Evolutionary conservation across 371 early-diverging fungal species (phyloP).

Genomic region (Basidiobolus meristosporus): DNA sequence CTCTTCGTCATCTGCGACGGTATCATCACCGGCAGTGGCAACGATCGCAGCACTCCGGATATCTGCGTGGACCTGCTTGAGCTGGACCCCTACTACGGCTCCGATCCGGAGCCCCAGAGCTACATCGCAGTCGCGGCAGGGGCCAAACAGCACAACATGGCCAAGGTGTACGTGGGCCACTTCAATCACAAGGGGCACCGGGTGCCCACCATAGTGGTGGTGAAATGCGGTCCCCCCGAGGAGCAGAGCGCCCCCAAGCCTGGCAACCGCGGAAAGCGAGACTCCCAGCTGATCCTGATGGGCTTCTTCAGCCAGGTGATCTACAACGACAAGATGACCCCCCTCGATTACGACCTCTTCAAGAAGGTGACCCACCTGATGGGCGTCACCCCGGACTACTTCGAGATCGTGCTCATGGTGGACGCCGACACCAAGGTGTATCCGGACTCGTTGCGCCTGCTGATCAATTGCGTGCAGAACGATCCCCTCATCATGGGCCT

Average conservation of each 20-base stretch:
- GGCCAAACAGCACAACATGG: constrained; percentile 63
- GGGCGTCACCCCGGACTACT: constrained; percentile 60
- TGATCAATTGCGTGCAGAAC: constrained; percentile 58
- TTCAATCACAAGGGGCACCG: constrained; percentile 31
- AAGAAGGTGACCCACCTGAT: constrained; percentile 48
- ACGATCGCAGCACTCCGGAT: constrained; percentile 59
- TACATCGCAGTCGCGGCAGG: constrained; percentile 82
- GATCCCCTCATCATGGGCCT: constrained; percentile 68
- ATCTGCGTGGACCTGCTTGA: constrained; percentile 42
- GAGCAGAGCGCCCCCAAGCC: constrained; percentile 54
- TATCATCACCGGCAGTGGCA: constrained; percentile 69
- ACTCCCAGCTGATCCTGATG: constrained; percentile 87
- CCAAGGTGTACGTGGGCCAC: constrained; percentile 81
- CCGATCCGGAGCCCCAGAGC: constrained; percentile 37
- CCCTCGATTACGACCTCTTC: constrained; percentile 76
- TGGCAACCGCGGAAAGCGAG: constrained; percentile 88
- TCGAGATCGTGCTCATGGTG: constrained; percentile 77
- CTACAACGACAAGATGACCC: constrained; percentile 64
- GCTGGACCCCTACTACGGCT: constrained; percentile 31
- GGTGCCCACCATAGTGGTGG: constrained; percentile 57
- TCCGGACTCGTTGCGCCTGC: constrained; percentile 40
- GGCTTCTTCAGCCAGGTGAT: constrained; percentile 67
- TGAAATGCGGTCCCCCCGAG: constrained; percentile 59
- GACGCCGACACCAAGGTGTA: constrained; percentile 82
- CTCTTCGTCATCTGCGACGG: constrained; percentile 85